Evolutionary conservation across 148 eudicot species (phyloP), one percentile per base, ranked within the genome.

Genomic region (Diospyros lotus): DNA sequence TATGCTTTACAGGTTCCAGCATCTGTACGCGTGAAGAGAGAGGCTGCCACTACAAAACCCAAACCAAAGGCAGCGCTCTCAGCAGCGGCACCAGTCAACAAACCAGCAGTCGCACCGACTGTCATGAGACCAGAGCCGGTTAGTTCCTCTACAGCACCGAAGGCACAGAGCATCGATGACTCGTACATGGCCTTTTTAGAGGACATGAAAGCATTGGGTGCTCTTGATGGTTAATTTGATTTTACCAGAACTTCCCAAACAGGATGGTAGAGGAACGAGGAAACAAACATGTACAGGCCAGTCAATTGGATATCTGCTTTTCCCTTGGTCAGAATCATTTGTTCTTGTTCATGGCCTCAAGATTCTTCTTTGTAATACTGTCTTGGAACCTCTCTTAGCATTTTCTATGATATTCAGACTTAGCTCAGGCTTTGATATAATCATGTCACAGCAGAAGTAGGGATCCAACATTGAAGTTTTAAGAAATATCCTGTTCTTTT

Each of bases 181-280:
- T 94, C 98, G 1, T 94, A 94, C 73, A 76, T 63, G 78, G 97
- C 98, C 54, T 94, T 94, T 84, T 86, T 94, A 85, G 97, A 94
- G 88, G 98, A 94, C 80, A 94, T 94, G 98, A 94, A 94, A 78
- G 96, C 89, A 8, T 90, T 94, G 43, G 98, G 98, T 73, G 98
- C 98, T 54, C 98, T 94, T 65, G 98, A 94, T 55, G 59, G 90
- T 76, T 94, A 84, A 94, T 59, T 52, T 78, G 56, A 44, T 73
- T 68, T 13, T 63, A 13, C 46, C 10, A 2, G 41, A 54, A 12
- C 8, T 52, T 61, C 68, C 50, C 42, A 74, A 74, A 51, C 77
- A 15, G 41, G 51, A 63, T 9, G 2, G 38, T 53, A 40, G 52
- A 64, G n/a, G 15, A 11, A 48, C 12, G 63, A 17, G 52, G 52